Evolutionary conservation across 257 asterid species (phyloP), one percentile per base, ranked within the genome.

Genomic region (Scutellaria baicalensis): DNA sequence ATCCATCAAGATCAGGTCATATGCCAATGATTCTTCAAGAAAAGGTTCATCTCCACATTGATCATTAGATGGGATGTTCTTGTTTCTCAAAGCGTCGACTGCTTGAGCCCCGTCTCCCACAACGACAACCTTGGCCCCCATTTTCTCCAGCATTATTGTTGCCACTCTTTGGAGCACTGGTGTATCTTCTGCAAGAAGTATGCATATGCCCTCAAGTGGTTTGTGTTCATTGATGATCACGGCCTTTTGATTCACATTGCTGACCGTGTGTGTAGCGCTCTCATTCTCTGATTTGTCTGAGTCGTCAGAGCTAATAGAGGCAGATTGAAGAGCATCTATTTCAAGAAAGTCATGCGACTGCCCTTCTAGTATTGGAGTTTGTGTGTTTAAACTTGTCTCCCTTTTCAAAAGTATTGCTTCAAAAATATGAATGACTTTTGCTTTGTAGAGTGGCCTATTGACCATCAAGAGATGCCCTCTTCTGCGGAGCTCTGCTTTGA

Each of bases 81-180:
- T 18, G 17, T 65, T 55, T 52, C 77, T 83, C 18, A 92, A 85
- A 42, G 94, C 88, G 49, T 86, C 86, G 58, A 92, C 95, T 0
- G 86, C 96, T 76, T 89, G 96, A 64, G 83, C 23, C 62, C 98
- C 98, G 38, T 92, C 98, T 55, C 95, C 95, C n/a, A 89, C 98
- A 45, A 88, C 93, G 0, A 81, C 78, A 23, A 90, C 96, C 75
- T 81, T 69, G 14, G 98, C 96, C 62, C 98, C 98, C 88, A 85
- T 71, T 74, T 88, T 89, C 78, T 92, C 95, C 79, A 92, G 84
- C 97, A 92, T 92, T 80, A 89, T 89, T 1, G 87, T 82, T n/a
- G 97, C 98, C 5, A 92, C 97, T 81, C 91, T 88, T 78, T 92
- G 98, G 5, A 92, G 97, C 6, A 92, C 85, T 0, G 86, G 90